Base-by-base conservation (phyloP, 116 monocot species). In the Posidonia oceanica region DNA sequence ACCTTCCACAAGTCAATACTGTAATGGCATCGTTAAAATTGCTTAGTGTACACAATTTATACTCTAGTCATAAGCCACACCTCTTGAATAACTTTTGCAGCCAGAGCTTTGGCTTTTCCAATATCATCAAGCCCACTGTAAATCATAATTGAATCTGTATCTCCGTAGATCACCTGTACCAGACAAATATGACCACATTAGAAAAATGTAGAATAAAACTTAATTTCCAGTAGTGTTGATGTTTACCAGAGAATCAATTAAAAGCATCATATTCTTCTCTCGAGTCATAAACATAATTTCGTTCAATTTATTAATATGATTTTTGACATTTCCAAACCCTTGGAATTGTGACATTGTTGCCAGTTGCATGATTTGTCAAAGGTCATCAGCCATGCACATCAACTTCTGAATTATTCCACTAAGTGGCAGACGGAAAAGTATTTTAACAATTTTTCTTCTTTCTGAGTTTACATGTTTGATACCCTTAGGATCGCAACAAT, bases 131-230 rank as follows among this genome's bases (percentile, higher is more conserved):
- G 73, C 5, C 97, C 97, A 78, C 82, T 97, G 55, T 83, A 81
- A 77, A 92, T 92, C 97, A 97, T 92, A 18, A 97, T 97, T 60
- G 97, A 97, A 82, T 97, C 97, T 42, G 97, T 97, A 69, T 97
- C 93, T 14, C 97, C 93, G 79, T 97, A 97, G 13, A 97, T 87
- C 16, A 97, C 96, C 96, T 97, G 81, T 41, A 69, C n/a, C 12
- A 63, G 29, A 58, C 2, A 62, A 48, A 48, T 10, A 48, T 8
- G 11, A 10, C 7, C 48, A 48, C 12, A 48, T 48, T 7, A 48
- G 8, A 48, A 48, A 4, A 48, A 10, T 10, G 48, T 48, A 12
- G 48, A 48, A 48, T 1, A 48, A 48, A 48, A 7, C n/a, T 48
- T 48, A 48, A 48, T 48, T 48, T 7, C 8, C 48, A 48, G 48